Percentiles rank a stretch among this genome's conserved stretches.
Evolutionary conservation across 805 yeast genomes (phyloP).

Genomic region (Barnettozyma sucrosica): DNA sequence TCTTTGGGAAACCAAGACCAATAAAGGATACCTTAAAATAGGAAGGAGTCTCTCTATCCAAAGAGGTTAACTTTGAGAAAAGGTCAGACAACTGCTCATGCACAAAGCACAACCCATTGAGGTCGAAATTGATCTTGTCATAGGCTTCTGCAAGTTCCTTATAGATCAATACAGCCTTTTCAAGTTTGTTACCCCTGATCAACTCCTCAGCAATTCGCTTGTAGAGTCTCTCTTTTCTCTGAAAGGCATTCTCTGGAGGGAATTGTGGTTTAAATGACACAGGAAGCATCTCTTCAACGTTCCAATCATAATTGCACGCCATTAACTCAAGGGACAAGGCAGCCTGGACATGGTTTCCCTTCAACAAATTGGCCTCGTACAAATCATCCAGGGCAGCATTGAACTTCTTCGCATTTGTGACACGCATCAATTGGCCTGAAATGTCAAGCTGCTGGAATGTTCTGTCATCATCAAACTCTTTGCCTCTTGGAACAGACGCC

Average conservation of each 20-base stretch:
- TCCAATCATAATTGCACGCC: constrained; percentile 76
- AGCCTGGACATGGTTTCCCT: constrained; percentile 70
- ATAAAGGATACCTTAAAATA: constrained; percentile 74
- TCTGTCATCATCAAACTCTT: constrained; percentile 83
- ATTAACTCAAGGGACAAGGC: constrained; percentile 74
- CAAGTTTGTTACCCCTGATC: constrained; percentile 64
- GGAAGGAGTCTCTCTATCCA: constrained; percentile 70
- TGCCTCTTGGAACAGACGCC: constrained; percentile 69
- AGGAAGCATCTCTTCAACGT: constrained; percentile 48
- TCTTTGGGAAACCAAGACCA: constrained; percentile 79
- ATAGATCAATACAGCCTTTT: constrained; percentile 73
- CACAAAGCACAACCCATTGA: constrained; percentile 66
- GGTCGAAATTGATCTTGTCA: constrained; percentile 65
- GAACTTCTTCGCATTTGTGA: constrained; percentile 72
- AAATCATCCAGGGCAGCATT: constrained; percentile 73
- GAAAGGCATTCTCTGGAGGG: constrained; percentile 78
- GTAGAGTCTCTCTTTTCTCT: constrained; percentile 67
- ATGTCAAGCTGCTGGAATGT: constrained; percentile 73
- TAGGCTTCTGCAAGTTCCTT: constrained; percentile 75
- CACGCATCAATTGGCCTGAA: constrained; percentile 69
- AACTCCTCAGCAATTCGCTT: constrained; percentile 67
- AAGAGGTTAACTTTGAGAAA: constrained; percentile 59
- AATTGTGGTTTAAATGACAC: constrained; percentile 58
- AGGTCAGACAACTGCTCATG: constrained; percentile 62
- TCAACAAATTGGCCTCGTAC: constrained; percentile 56